Evolutionary conservation across 305 asterid genomes (phyloP).

Genomic region (Fraxinus greggii): DNA sequence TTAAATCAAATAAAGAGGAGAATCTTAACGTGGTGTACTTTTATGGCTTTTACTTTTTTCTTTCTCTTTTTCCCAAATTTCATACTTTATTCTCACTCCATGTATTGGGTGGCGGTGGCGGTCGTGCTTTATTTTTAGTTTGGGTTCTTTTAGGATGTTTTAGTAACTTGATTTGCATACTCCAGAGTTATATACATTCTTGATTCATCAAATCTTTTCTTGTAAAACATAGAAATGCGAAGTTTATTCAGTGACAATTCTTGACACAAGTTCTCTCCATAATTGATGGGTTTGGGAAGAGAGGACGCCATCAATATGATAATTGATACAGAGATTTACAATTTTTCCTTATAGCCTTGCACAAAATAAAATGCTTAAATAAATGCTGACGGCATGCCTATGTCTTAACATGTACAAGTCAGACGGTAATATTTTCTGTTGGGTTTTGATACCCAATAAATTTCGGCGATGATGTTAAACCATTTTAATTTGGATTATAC

Average conservation of each 20-base stretch:
- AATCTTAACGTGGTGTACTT: slow-evolving; percentile 19
- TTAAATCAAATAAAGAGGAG: slow-evolving; percentile 24
- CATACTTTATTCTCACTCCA: slow-evolving; percentile 24
- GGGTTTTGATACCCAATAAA: no score
- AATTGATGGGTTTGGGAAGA: neutral
- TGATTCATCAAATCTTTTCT: no score
- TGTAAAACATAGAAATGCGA: neutral
- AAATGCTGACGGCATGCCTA: no score
- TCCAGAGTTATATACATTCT: neutral
- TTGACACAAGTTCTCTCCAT: neutral
- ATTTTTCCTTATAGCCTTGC: no score
- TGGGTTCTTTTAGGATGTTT: neutral
- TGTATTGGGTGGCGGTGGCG: neutral
- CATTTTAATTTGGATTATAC: no score
- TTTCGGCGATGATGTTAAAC: no score
- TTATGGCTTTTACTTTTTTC: slow-evolving; percentile 21
- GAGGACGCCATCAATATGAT: no score
- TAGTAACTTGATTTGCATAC: neutral
- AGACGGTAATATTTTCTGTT: no score
- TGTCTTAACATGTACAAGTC: no score
- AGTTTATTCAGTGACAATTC: no score
- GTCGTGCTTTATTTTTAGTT: neutral
- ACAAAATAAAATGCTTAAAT: no score
- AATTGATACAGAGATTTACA: no score
- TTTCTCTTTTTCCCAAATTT: slow-evolving; percentile 7